Percentiles rank a stretch among this genome's conserved stretches.
These are phyloP conservation scores for Veloporphyrellus conicus DNA, from an alignment of 1,284 basidiomycete species.

Conservation along the genomic window DNA sequence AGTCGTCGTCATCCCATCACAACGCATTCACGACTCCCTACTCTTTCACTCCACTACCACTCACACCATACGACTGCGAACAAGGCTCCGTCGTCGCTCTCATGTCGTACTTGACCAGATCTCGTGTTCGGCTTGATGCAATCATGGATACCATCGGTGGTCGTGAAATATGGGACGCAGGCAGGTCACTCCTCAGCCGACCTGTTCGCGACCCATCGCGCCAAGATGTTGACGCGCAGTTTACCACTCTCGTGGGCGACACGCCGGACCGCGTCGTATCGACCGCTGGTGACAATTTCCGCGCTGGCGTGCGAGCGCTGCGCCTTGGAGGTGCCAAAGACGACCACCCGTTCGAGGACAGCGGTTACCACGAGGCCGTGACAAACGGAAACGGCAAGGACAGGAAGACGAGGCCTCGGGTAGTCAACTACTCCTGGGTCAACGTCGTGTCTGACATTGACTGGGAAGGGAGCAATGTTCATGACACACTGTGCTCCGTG, in stretches of 20 bases:
- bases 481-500: conserved; percentile 59
- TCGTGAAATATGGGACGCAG: conserved; percentile 67
- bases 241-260: conserved; percentile 75
- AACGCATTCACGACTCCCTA: conserved; percentile 28
- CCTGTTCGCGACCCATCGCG: conserved; percentile 31
- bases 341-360: conserved; percentile 29
- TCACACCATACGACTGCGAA: conserved; percentile 29
- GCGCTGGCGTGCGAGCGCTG: conserved; percentile 62
- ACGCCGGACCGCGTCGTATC: conserved; percentile 57
- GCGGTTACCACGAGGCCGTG: conserved; percentile 27
- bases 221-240: conserved; percentile 44
- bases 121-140: conserved; percentile 56
- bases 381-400: conserved; percentile 19
- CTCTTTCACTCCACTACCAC: conserved; percentile 28
- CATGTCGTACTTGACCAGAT: conserved; percentile 50
- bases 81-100: conserved; percentile 45
- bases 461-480: conserved; percentile 71
- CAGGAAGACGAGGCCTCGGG: conserved; percentile 31
- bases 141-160: conserved; percentile 81
- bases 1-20: conserved; percentile 29
- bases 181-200: conserved; percentile 53
- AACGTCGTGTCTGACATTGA: conserved; percentile 70
- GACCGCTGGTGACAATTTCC: conserved; percentile 64
- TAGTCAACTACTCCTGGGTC: conserved; percentile 71
- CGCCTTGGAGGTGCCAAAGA: conserved; percentile 36